Base-by-base conservation (phyloP, 345 rosid species). In the Rubroshorea leprosula region DNA sequence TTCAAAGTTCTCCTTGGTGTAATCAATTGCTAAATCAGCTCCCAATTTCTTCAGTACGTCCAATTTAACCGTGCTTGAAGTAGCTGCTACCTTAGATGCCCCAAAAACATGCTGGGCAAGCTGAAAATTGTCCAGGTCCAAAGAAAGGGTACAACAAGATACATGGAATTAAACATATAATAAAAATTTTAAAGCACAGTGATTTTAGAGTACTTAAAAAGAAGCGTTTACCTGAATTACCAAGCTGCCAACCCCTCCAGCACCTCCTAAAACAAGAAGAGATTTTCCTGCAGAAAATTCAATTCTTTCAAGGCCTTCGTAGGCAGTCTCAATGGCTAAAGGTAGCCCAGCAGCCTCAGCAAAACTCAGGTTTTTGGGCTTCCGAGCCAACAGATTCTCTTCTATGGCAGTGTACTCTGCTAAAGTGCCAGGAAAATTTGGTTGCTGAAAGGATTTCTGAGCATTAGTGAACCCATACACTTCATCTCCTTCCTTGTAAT, bases 201-300 rank as follows among this genome's bases (percentile, higher is more conserved):
- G n/a, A n/a, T n/a, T n/a, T n/a, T n/a, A n/a, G n/a, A n/a, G n/a
- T 41, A 2, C 45, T 17, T 2, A 11, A 20, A 27, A 7, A 19
- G 24, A 11, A 49, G 52, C 52, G 8, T 26, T 15, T 52, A 91
- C 98, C 96, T 88, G 98, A 81, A 92, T 84, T 55, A 73, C 93
- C 23, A 89, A 76, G 72, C 89, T 86, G 64, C 98, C 98, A 74
- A 92, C 96, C 38, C 98, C 98, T 55, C 98, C 98, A 23, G 96
- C 81, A 23, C 98, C 96, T 16, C 84, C 84, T 55, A 92, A 69
- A 49, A 92, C 86, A 39, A 92, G 93, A 67, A 89, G 77, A 0
- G 93, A 86, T 73, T 86, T 78, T 23, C 95, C 95, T 7, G 85
- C 50, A n/a, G 96, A 84, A 55, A 86, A 78, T 4, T 83, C 93